Conservation (phyloP, 805 yeast species). For the Candida tallmaniae region DNA sequence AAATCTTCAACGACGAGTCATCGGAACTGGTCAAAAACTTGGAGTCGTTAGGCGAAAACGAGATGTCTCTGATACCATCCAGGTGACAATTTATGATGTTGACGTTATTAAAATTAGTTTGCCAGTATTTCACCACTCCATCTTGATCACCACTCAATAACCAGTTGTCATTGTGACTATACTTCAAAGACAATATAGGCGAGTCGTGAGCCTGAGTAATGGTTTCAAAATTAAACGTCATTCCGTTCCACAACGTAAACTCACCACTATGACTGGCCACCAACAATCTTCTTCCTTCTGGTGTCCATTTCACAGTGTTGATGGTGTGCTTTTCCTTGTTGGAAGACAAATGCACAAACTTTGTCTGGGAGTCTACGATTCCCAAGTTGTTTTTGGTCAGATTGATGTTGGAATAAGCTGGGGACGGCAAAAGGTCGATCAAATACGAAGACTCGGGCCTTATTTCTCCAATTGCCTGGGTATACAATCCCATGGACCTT, state of each 20-base stretch:
- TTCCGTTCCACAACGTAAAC: conserved; percentile 94
- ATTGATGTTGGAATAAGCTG: conserved; percentile 43
- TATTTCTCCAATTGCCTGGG: conserved; percentile 45
- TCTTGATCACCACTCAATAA: conserved; percentile 89
- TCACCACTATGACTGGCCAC: conserved; percentile 94
- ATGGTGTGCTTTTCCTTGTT: conserved; percentile 91
- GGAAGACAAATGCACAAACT: conserved; percentile 85
- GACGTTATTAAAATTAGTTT: conserved; percentile 94
- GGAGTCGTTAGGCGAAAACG: conserved; percentile 85
- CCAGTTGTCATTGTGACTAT: conserved; percentile 93
- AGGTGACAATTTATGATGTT: conserved; percentile 71
- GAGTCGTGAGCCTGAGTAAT: conserved; percentile 98
- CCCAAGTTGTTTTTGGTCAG: conserved; percentile 37
- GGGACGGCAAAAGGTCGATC: conserved; percentile 61
- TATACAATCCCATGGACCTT: conserved; percentile 41
- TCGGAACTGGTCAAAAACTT: conserved; percentile 94
- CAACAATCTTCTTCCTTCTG: conserved; percentile 85
- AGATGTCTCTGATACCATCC: conserved; percentile 80
- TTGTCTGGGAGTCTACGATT: conserved; percentile 62
- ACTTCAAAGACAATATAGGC: conserved; percentile 73
- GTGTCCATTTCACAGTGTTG: conserved; percentile 91
- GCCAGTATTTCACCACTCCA: conserved; percentile 93
- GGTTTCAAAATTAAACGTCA: conserved; percentile 91
- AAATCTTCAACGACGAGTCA: conserved; percentile 83
- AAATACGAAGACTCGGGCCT: conserved; percentile 69